Conservation (phyloP, 1,139 yeast species). For the Scheffersomyces titani region DNA sequence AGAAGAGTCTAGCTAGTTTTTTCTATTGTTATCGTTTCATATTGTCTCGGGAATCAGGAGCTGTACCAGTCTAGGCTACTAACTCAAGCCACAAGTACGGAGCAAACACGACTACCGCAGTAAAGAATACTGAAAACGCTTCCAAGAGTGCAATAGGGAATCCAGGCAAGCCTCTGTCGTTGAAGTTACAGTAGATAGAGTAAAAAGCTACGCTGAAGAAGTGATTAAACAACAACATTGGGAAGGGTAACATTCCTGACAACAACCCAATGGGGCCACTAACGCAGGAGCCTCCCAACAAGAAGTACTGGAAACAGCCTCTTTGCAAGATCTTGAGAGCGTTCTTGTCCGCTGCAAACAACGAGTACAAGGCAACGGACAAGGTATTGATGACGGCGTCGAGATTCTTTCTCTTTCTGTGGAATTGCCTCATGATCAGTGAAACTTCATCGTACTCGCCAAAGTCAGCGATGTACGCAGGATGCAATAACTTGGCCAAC, state of each 20-base stretch:
- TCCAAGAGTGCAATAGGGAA: slow-evolving; percentile 75
- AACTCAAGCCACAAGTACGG: slow-evolving; percentile 67
- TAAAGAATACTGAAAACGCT: slow-evolving; percentile 64
- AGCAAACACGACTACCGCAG: slow-evolving; percentile 77
- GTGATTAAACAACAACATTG: slow-evolving; percentile 74
- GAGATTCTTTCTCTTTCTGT: slow-evolving; percentile 71
- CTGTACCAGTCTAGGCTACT: slow-evolving; percentile 11
- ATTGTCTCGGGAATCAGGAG: not conserved
- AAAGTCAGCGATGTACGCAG: slow-evolving; percentile 58
- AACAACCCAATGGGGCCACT: slow-evolving; percentile 80
- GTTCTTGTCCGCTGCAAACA: slow-evolving; percentile 82
- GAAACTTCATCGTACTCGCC: slow-evolving; percentile 56
- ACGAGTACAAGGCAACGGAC: slow-evolving; percentile 84
- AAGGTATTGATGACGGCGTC: slow-evolving; percentile 87
- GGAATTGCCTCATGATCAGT: slow-evolving; percentile 64
- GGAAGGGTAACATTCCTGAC: slow-evolving; percentile 78
- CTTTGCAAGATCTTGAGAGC: slow-evolving; percentile 70
- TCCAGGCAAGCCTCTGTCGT: slow-evolving; percentile 62
- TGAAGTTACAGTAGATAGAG: slow-evolving; percentile 70
- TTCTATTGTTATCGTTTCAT: not conserved
- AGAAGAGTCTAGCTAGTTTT: not conserved
- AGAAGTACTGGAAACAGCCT: slow-evolving; percentile 88
- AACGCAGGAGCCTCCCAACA: slow-evolving; percentile 80
- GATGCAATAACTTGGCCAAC: slow-evolving; percentile 60
- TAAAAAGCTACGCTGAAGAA: slow-evolving; percentile 90